Percentiles rank a stretch among this genome's conserved stretches.
These are phyloP conservation scores for Glycine tomentella DNA, from an alignment of 306 rosid species.

Conservation along the genomic window DNA sequence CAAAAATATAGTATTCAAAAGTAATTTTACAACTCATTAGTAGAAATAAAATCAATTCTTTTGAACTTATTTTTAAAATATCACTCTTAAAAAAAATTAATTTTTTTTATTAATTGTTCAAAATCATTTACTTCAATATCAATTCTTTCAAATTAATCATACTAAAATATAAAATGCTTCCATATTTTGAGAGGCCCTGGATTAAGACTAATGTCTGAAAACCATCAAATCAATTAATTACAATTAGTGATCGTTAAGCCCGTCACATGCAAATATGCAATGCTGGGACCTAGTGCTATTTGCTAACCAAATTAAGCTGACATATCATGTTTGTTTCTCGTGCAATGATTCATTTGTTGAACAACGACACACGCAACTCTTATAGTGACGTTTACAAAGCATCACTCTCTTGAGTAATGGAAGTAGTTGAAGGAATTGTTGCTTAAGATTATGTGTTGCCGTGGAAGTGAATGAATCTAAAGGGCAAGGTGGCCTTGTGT, in stretches of 20 bases:
- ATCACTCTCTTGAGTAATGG: not conserved
- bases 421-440: slow-evolving; percentile 26
- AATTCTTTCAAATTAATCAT: not conserved
- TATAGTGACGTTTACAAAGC: not conserved
- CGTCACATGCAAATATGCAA: slow-evolving; percentile 34
- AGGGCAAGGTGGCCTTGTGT: slow-evolving; percentile 8
- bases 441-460: slow-evolving; percentile 20
- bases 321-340: slow-evolving; percentile 1
- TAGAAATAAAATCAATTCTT: not conserved
- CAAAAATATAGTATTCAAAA: not conserved
- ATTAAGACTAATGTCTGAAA: not conserved
- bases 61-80: not conserved
- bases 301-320: slow-evolving; percentile 10
- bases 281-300: not conserved
- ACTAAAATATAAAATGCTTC: not conserved
- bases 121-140: too few species aligned
- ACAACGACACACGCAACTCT: slow-evolving; percentile 26
- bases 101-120: too few species aligned
- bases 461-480: slow-evolving; percentile 1
- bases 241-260: slow-evolving; percentile 9
- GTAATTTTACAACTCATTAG: not conserved
- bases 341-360: slow-evolving; percentile 39
- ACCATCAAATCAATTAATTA: not conserved
- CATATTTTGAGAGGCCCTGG: not conserved
- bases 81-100: not conserved